Percentiles rank a stretch among this genome's conserved stretches.
Conservation (phyloP, 371 early-diverging fungal genomes). For the Blastocladiella emersonii region DNA sequence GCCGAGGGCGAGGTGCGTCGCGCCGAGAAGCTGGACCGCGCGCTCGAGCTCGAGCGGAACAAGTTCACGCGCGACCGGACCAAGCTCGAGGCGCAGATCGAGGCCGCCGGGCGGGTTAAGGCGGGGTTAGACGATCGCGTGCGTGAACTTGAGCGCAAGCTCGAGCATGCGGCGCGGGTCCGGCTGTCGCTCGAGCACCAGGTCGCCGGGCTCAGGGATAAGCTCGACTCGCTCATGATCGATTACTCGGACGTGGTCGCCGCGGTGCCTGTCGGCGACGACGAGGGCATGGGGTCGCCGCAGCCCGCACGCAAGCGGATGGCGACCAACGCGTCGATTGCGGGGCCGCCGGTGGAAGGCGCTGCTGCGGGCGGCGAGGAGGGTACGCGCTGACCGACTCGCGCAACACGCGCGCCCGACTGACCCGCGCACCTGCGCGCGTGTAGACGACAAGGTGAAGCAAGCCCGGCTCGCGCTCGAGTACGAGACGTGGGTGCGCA, state of each 20-base stretch:
- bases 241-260: neutral
- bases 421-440: too few relatives aligned
- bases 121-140: neutral
- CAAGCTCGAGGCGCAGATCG: neutral
- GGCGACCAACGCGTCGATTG: too few relatives aligned
- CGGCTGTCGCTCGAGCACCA: slow-evolving; percentile 2
- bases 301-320: too few relatives aligned
- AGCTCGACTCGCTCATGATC: neutral
- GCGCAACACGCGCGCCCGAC: too few relatives aligned
- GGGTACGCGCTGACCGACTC: too few relatives aligned
- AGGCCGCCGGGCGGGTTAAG: neutral
- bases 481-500: slow-evolving; percentile 4
- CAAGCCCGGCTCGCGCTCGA: slow-evolving; percentile 1
- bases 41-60: neutral
- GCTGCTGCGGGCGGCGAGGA: too few relatives aligned
- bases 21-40: neutral
- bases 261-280: neutral
- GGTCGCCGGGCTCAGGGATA: neutral
- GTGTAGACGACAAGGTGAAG: neutral
- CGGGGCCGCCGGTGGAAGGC: too few relatives aligned
- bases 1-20: neutral
- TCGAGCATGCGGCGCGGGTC: neutral
- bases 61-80: neutral
- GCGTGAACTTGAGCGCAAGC: neutral
- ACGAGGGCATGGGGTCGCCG: neutral